A percentile compares a stretch with the other conserved stretches of the same genome.
Conservation (phyloP, 306 rosid species). For the Quillaja saponaria region DNA sequence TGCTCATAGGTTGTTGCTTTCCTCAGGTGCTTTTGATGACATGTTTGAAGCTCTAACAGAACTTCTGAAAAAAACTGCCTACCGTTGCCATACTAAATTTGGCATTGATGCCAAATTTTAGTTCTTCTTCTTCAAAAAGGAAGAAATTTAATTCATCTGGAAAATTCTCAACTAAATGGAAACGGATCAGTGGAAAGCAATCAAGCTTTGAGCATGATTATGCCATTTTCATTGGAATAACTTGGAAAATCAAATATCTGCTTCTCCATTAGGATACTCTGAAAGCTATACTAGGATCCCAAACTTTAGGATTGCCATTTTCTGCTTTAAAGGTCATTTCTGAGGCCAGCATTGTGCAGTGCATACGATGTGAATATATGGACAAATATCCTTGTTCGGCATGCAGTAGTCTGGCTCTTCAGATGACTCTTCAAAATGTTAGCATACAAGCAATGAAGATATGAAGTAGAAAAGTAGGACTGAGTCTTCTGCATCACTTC, state of each 20-base stretch:
- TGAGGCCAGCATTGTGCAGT: slow-evolving; percentile 71
- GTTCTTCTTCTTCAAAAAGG: slow-evolving; percentile 49
- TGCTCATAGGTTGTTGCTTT: slow-evolving; percentile 71
- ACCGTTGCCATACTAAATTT: slow-evolving; percentile 76
- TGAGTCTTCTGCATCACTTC: slow-evolving; percentile 48
- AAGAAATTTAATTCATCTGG: slow-evolving; percentile 50
- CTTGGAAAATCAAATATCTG: slow-evolving; percentile 89
- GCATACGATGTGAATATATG: slow-evolving; percentile 51
- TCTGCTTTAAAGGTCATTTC: slow-evolving; percentile 66
- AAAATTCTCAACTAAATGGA: slow-evolving; percentile 48
- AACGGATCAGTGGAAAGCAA: slow-evolving; percentile 51
- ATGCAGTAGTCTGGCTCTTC: slow-evolving; percentile 67
- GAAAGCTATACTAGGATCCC: slow-evolving; percentile 59
- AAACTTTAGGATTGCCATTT: slow-evolving; percentile 50
- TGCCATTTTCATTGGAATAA: slow-evolving; percentile 66
- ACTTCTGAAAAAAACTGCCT: slow-evolving; percentile 71
- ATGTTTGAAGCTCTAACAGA: slow-evolving; percentile 68
- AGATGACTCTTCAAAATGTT: slow-evolving; percentile 57
- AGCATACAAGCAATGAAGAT: slow-evolving; percentile 31
- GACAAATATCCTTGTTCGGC: slow-evolving; percentile 73
- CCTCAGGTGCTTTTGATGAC: slow-evolving; percentile 66
- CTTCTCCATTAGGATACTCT: slow-evolving; percentile 52
- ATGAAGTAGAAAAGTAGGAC: slow-evolving; percentile 35
- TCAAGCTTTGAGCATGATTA: slow-evolving; percentile 75
- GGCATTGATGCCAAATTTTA: slow-evolving; percentile 54